phyloP scores from a whole-genome alignment of 768 basidiomycete species.

The Lepiota subincarnata region DNA sequence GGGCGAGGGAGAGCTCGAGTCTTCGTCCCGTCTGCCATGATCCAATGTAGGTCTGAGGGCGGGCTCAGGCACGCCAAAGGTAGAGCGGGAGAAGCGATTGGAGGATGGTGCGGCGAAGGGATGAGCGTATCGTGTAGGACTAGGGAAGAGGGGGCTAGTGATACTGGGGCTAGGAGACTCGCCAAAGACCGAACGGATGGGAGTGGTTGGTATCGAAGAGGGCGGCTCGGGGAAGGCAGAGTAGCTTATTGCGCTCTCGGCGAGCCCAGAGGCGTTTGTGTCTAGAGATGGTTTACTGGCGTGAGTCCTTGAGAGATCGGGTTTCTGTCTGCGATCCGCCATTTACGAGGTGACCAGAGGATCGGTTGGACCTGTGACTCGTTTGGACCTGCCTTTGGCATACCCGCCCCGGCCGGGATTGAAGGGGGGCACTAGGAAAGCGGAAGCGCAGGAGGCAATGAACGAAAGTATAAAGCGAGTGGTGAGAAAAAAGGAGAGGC shows the following conservation, averaged over 20 bases:
- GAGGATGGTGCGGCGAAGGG: background rate
- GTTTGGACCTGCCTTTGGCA: slow-evolving; percentile 1
- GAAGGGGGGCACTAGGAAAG: background rate
- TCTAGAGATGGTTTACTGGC: slow-evolving; percentile 36
- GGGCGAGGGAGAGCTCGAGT: slow-evolving; percentile 6
- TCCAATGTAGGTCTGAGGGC: background rate
- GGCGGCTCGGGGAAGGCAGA: slow-evolving; percentile 55
- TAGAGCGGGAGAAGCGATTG: slow-evolving; percentile 6
- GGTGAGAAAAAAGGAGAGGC: background rate
- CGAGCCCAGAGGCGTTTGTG: slow-evolving; percentile 53
- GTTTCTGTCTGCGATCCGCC: background rate
- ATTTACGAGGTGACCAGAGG: background rate
- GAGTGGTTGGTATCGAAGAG: slow-evolving; percentile 39
- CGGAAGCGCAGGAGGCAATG: background rate
- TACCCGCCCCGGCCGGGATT: background rate
- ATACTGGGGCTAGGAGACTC: slow-evolving; percentile 20
- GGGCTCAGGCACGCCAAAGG: background rate
- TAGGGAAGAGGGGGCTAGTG: slow-evolving; percentile 21
- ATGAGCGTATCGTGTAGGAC: background rate
- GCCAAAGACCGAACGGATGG: slow-evolving; percentile 29
- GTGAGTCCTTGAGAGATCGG: slow-evolving; percentile 19
- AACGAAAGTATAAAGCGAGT: background rate
- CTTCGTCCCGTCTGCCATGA: background rate
- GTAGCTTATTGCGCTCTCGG: slow-evolving; percentile 53
- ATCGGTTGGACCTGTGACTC: background rate